Evolutionary conservation across 805 yeast genomes (phyloP).

Genomic region (Starmerella scarabaei): DNA sequence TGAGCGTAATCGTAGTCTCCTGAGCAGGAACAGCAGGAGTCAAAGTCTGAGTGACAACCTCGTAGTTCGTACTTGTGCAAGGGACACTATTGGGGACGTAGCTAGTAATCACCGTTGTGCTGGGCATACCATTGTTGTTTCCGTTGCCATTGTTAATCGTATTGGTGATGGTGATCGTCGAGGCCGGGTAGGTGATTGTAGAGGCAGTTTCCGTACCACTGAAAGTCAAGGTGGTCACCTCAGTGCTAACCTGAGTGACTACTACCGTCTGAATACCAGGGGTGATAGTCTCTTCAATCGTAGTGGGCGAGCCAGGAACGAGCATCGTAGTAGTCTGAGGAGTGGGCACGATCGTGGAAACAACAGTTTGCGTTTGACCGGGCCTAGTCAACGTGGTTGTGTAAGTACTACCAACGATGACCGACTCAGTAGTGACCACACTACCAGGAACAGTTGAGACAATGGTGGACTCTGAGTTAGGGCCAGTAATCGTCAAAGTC

Average conservation of each 20-base stretch:
- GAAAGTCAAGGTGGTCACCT: constrained; percentile 5
- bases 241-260: neutral
- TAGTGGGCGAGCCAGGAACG: constrained; percentile 4
- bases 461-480: constrained; percentile 1
- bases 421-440: neutral
- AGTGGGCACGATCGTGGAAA: constrained; percentile 8
- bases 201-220: neutral
- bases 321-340: constrained; percentile 1
- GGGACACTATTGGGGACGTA: neutral
- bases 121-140: constrained; percentile 1
- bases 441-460: constrained; percentile 6
- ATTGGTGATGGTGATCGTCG: constrained; percentile 6
- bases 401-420: constrained; percentile 7
- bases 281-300: constrained; percentile 6
- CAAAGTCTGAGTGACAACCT: constrained; percentile 3
- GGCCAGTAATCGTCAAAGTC: constrained; percentile 7
- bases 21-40: constrained; percentile 2
- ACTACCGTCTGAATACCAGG: constrained; percentile 13
- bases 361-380: constrained; percentile 4
- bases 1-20: constrained; percentile 2
- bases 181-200: constrained; percentile 5
- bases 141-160: constrained; percentile 5
- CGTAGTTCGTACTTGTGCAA: neutral
- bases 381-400: constrained; percentile 5
- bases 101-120: constrained; percentile 1